Conservation (phyloP, 805 yeast genomes). For the Nakazawaea sp. region DNA sequence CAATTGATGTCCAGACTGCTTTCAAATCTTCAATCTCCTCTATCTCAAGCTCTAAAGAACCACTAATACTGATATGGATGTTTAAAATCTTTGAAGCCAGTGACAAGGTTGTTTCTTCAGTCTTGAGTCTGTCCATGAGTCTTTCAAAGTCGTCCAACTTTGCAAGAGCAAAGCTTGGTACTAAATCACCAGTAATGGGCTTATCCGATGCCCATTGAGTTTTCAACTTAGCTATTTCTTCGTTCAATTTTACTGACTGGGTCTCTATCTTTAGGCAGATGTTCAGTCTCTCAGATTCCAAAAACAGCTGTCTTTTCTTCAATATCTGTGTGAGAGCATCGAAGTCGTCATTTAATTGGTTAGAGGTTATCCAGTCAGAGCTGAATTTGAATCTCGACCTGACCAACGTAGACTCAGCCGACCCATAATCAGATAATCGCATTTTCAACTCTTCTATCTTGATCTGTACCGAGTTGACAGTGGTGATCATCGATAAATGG, state of each 20-base stretch:
- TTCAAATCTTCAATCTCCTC: slow-evolving; percentile 52
- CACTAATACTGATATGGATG: slow-evolving; percentile 19
- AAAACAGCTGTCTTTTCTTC: slow-evolving; percentile 23
- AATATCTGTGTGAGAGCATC: slow-evolving; percentile 33
- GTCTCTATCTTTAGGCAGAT: slow-evolving; percentile 33
- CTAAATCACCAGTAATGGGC: slow-evolving; percentile 35
- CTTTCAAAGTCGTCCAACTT: slow-evolving; percentile 23
- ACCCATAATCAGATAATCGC: slow-evolving; percentile 16
- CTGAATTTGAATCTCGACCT: slow-evolving; percentile 43
- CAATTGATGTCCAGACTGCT: slow-evolving; percentile 59
- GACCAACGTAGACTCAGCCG: slow-evolving; percentile 22
- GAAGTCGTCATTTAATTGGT: slow-evolving; percentile 51
- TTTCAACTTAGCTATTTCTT: slow-evolving; percentile 22
- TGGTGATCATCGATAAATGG: slow-evolving; percentile 29
- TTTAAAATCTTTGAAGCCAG: slow-evolving; percentile 28
- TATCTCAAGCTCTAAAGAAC: slow-evolving; percentile 7
- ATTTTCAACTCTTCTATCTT: slow-evolving; percentile 17
- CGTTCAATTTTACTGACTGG: slow-evolving; percentile 31
- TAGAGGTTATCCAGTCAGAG: slow-evolving; percentile 49
- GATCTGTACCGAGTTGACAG: slow-evolving; percentile 26
- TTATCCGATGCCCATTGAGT: slow-evolving; percentile 42
- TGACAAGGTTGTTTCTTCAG: slow-evolving; percentile 16
- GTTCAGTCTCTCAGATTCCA: slow-evolving; percentile 35
- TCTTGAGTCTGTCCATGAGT: slow-evolving; percentile 10
- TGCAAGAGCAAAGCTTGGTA: slow-evolving; percentile 37